phyloP scores from a whole-genome alignment of 2,329 filamentous ascomycete genomes.

The Penicillium frequentans region DNA sequence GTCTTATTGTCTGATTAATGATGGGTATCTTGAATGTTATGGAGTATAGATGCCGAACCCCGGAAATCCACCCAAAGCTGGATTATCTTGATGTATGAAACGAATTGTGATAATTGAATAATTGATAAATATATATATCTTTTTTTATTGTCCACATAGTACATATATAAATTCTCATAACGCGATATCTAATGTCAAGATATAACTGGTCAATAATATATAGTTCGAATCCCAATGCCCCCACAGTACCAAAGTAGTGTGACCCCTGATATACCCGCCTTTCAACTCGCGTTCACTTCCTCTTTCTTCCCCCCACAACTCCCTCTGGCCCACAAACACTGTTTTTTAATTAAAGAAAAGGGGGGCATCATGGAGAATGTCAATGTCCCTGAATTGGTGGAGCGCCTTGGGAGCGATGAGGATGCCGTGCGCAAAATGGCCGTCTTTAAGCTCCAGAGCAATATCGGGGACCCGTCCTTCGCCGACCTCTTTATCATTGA shows the following conservation, averaged over 20 bases:
- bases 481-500: conserved; percentile 94
- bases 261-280: not conserved
- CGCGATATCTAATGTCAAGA: not conserved
- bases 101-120: not conserved
- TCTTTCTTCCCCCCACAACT: not conserved
- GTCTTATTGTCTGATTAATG: not conserved
- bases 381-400: conserved; percentile 59
- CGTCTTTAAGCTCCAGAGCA: conserved; percentile 94
- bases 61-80: not conserved
- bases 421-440: conserved; percentile 98
- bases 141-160: not conserved
- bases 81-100: conserved; percentile 6
- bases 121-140: not conserved
- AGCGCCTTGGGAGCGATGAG: conserved; percentile 63
- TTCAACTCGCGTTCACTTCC: not conserved
- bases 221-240: not conserved
- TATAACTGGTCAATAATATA: not conserved
- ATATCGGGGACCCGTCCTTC: conserved; percentile 93
- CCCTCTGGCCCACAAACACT: not conserved
- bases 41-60: not conserved
- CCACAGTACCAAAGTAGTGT: not conserved
- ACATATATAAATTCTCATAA: no score
- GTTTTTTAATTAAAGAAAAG: not conserved
- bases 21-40: not conserved
- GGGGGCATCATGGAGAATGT: conserved; percentile 51